Base-by-base conservation (phyloP, 2,329 filamentous ascomycete species). In the Colletotrichum simmondsii region DNA sequence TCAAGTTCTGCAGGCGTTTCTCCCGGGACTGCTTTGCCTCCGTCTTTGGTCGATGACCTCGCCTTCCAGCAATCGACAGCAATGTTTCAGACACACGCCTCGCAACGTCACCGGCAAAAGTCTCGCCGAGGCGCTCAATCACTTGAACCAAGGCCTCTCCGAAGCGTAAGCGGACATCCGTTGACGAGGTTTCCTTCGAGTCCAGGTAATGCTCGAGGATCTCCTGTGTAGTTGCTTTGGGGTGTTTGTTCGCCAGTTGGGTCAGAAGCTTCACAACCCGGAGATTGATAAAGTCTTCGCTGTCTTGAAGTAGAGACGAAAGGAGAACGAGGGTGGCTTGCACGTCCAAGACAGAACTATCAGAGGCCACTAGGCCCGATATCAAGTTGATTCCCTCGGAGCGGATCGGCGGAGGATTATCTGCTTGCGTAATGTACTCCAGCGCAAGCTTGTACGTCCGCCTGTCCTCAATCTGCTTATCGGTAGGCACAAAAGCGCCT, bases 231-330 rank as follows among this genome's bases (percentile, higher is more conserved):
- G 91, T 91, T 0, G 92, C 88, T 54, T 87, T 88, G 0, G 92
- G 91, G 63, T 94, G 92, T 68, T 85, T 87, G 74, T 86, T 82
- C 0, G 92, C 88, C 12, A 95, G 81, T 28, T 90, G 87, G 0
- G 89, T 88, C 71, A 94, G 90, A 1, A 92, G 86, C 74, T 90
- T 90, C 73, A 95, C 89, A 19, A 91, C 89, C n/a, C 90, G 87
- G 3, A 92, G 84, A 76, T 93, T 92, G 73, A 94, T 91, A 78
- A 92, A 95, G 68, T 93, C 92, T 68, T 95, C 93, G 6, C 87
- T 84, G 61, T 93, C 92, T 72, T 88, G 87, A 1, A 94, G 83
- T 0, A 94, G 85, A 11, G 88, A 90, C 1, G 91, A 90, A 65
- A 94, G 84, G 1, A 94, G 85, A 6, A 92, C 88, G 0, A 92